These are phyloP conservation scores for Annulohypoxylon truncatum DNA, from an alignment of 2,329 filamentous ascomycete genomes.

Conservation along the genomic window DNA sequence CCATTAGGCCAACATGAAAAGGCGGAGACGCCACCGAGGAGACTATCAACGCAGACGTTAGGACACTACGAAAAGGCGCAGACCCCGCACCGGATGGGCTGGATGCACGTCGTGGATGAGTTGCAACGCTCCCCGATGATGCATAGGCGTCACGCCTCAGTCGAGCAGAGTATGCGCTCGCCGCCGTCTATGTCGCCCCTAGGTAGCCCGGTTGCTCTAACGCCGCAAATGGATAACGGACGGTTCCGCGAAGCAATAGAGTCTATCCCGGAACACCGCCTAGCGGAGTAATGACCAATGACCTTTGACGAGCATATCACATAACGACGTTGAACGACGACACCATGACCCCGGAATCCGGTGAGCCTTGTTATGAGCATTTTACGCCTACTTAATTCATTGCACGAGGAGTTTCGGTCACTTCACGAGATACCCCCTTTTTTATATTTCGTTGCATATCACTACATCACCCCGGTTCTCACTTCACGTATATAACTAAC, in stretches of 20 bases:
- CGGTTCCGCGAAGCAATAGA: slow-evolving; percentile 32
- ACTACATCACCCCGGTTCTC: not conserved
- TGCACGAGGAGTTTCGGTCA: slow-evolving; percentile 38
- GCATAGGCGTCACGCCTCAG: slow-evolving; percentile 71
- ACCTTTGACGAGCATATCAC: slow-evolving; percentile 31
- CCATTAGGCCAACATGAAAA: slow-evolving; percentile 60
- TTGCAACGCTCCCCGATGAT: slow-evolving; percentile 70
- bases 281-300: slow-evolving; percentile 31
- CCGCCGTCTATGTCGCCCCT: slow-evolving; percentile 51
- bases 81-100: slow-evolving; percentile 63
- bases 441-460: slow-evolving; percentile 34
- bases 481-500: slow-evolving; percentile 21
- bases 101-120: slow-evolving; percentile 73
- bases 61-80: slow-evolving; percentile 56
- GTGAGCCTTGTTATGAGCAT: slow-evolving; percentile 32
- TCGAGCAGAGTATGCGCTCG: slow-evolving; percentile 67
- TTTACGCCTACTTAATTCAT: slow-evolving; percentile 32
- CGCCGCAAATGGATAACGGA: slow-evolving; percentile 31
- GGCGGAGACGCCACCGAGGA: slow-evolving; percentile 57
- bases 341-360: slow-evolving; percentile 20
- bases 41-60: slow-evolving; percentile 59
- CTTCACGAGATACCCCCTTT: slow-evolving; percentile 46
- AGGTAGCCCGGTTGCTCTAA: slow-evolving; percentile 38
- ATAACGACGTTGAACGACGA: slow-evolving; percentile 24
- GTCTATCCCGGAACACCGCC: slow-evolving; percentile 27